A percentile compares a stretch with the other conserved stretches of the same genome.
Evolutionary conservation across 2,329 filamentous ascomycete genomes (phyloP).

Genomic region (Nothomitra cinnamomea): DNA sequence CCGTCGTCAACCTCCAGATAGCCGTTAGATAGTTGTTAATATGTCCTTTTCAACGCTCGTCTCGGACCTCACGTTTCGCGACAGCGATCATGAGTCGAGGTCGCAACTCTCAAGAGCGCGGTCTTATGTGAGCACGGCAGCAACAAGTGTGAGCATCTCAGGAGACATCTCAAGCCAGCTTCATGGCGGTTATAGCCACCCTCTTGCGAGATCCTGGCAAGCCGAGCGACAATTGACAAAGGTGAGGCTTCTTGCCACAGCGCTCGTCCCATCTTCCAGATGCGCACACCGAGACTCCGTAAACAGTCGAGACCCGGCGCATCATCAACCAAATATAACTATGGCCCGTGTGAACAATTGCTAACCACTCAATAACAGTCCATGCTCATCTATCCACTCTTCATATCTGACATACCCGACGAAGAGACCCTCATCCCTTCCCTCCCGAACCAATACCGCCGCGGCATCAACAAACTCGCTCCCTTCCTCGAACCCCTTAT

Average conservation of each 20-base stretch:
- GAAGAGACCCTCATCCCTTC: conserved; percentile 84
- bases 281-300: neutral
- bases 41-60: conserved; percentile 35
- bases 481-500: conserved; percentile 76
- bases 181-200: conserved; percentile 68
- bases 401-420: conserved; percentile 85
- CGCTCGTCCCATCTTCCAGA: neutral
- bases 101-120: conserved; percentile 26
- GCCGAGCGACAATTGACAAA: conserved; percentile 73
- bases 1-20: neutral
- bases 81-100: conserved; percentile 19
- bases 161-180: conserved; percentile 67
- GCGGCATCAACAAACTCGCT: conserved; percentile 71
- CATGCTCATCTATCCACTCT: conserved; percentile 96
- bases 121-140: conserved; percentile 29
- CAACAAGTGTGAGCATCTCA: conserved; percentile 33
- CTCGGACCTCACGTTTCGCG: conserved; percentile 27
- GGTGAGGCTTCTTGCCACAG: conserved; percentile 28
- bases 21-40: neutral
- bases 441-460: conserved; percentile 75
- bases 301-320: too few species aligned
- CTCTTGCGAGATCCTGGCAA: conserved; percentile 65
- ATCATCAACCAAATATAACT: too few species aligned
- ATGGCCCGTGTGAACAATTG: too few species aligned
- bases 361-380: conserved; percentile 36